These are phyloP conservation scores for Trypanosoma lewisi DNA, from an alignment of 208 protist genomes.

Conservation along the genomic window DNA sequence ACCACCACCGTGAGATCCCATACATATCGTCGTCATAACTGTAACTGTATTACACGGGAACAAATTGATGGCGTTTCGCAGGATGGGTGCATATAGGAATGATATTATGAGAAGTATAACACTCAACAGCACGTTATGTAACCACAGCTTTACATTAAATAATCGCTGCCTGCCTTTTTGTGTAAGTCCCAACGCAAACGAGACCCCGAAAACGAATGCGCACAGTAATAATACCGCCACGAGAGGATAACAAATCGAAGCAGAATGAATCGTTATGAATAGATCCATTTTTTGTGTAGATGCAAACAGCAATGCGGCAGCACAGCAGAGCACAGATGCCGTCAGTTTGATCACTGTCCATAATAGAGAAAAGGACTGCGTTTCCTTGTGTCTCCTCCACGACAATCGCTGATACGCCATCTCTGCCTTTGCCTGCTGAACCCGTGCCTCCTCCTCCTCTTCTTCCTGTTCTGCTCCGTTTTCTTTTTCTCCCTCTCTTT, in stretches of 20 bases:
- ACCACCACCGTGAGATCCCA: too few species aligned
- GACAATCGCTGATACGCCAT: conserved; percentile 18
- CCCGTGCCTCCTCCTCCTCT: background rate
- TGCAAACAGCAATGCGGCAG: conserved; percentile 15
- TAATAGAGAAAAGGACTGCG: conserved; percentile 3
- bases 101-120: conserved; percentile 12
- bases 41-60: conserved; percentile 17
- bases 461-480: background rate
- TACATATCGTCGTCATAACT: background rate
- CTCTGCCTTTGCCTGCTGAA: conserved; percentile 18
- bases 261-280: conserved; percentile 1
- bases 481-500: background rate
- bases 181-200: conserved; percentile 13
- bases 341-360: conserved; percentile 16
- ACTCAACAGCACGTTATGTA: conserved; percentile 15
- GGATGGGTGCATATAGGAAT: conserved; percentile 26
- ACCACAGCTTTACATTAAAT: conserved; percentile 22
- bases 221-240: conserved; percentile 12
- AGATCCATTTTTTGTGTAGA: background rate
- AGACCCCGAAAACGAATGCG: conserved; percentile 3
- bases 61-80: conserved; percentile 22
- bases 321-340: background rate
- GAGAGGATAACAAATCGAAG: conserved; percentile 5
- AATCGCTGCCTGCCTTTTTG: conserved; percentile 3
- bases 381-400: conserved; percentile 11